phyloP scores from a whole-genome alignment of 2,329 filamentous ascomycete species.

The Hypoxylon sp. region DNA sequence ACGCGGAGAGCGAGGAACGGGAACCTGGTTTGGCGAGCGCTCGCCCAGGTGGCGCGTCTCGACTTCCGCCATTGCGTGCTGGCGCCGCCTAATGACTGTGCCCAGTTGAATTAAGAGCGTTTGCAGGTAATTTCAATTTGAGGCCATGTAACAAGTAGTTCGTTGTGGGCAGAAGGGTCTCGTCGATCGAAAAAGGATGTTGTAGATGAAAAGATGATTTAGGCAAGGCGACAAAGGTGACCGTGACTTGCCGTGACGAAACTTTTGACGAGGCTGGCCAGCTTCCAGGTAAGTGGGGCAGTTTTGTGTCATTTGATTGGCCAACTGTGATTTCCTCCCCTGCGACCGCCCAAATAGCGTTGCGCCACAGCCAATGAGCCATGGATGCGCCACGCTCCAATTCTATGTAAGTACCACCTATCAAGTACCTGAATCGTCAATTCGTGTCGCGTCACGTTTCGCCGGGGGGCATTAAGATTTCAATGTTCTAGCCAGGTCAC shows the following conservation, averaged over 20 bases:
- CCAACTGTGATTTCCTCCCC: conserved; percentile 25
- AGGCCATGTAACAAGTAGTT: background rate
- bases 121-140: background rate
- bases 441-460: conserved; percentile 38
- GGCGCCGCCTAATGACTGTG: conserved; percentile 19
- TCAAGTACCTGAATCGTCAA: conserved; percentile 4
- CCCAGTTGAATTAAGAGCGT: background rate
- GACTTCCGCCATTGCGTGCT: conserved; percentile 59
- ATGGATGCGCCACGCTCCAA: conserved; percentile 1
- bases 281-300: conserved; percentile 21
- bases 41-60: conserved; percentile 54
- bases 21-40: conserved; percentile 46
- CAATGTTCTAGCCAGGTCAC: conserved; percentile 35
- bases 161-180: background rate
- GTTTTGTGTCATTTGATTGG: conserved; percentile 7
- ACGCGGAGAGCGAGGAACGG: conserved; percentile 50
- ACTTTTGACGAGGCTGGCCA: conserved; percentile 38
- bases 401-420: conserved; percentile 3
- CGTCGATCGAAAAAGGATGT: background rate
- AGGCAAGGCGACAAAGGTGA: conserved; percentile 18
- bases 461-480: conserved; percentile 2
- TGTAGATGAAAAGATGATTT: conserved; percentile 26
- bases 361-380: conserved; percentile 24
- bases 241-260: conserved; percentile 26
- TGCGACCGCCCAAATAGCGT: background rate